These are phyloP conservation scores for Aspergillus piperis DNA, from an alignment of 2,329 filamentous ascomycete genomes.

Conservation along the genomic window DNA sequence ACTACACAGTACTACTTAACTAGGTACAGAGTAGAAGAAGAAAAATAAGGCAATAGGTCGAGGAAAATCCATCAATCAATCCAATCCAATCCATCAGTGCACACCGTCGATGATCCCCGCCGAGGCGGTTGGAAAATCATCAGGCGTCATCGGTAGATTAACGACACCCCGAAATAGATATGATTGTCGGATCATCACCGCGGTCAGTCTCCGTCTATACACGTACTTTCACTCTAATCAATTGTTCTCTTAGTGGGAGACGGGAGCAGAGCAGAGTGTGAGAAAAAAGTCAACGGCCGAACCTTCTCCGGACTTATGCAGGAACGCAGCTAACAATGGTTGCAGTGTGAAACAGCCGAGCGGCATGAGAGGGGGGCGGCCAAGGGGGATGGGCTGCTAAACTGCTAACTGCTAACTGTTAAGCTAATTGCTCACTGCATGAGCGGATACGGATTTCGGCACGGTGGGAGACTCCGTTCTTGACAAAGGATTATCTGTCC, in stretches of 20 bases:
- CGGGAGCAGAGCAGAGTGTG: not conserved
- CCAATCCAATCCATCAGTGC: not conserved
- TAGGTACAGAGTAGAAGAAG: no score
- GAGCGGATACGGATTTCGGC: not conserved
- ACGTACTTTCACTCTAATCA: not conserved
- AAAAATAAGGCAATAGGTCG: no score
- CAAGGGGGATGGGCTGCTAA: not conserved
- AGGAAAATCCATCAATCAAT: not conserved
- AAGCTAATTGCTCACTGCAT: not conserved
- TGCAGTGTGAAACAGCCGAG: slow-evolving; percentile 19
- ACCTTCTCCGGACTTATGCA: slow-evolving; percentile 11
- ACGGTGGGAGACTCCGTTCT: no score
- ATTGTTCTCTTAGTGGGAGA: no score
- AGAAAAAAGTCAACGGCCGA: slow-evolving; percentile 10
- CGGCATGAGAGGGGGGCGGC: slow-evolving; percentile 1
- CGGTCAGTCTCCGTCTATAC: not conserved
- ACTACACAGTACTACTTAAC: no score
- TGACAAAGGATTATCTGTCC: not conserved
- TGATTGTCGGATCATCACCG: not conserved
- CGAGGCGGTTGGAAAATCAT: slow-evolving; percentile 7
- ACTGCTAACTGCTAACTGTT: not conserved
- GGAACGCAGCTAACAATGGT: slow-evolving; percentile 12
- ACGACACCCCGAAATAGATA: slow-evolving; percentile 1
- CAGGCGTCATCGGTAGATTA: slow-evolving; percentile 4
- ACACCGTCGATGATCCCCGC: not conserved